Conservation (phyloP, 192 early-diverging fungal species). For the Backusella australiensis region DNA sequence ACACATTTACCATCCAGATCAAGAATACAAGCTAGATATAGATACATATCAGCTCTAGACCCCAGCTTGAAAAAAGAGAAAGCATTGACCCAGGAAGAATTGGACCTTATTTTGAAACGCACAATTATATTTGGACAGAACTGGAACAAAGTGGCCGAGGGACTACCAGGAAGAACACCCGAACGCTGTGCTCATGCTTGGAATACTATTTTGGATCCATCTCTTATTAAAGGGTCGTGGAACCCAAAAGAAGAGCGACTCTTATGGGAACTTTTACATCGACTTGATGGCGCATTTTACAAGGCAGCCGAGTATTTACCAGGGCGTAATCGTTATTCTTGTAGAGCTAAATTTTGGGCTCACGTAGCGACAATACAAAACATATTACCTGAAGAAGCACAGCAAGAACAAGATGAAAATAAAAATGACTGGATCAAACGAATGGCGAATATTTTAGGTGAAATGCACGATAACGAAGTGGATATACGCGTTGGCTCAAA, state of each 20-base stretch:
- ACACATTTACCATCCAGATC: constrained; percentile 7
- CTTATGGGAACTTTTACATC: constrained; percentile 20
- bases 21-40: background rate
- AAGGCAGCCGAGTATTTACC: background rate
- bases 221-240: constrained; percentile 12
- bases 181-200: background rate
- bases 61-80: background rate
- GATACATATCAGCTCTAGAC: background rate
- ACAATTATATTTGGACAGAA: constrained; percentile 13
- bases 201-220: background rate
- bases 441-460: background rate
- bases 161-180: background rate
- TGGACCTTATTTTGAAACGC: constrained; percentile 11
- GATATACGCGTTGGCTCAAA: background rate
- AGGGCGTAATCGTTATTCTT: background rate
- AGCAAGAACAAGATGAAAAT: background rate
- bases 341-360: background rate
- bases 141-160: background rate
- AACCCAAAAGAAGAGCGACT: background rate
- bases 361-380: background rate
- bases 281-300: background rate
- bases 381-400: background rate
- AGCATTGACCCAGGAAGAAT: constrained; percentile 23
- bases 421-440: background rate
- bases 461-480: background rate